Evolutionary conservation across 2,329 filamentous ascomycete species (phyloP), one percentile per base, ranked within the genome.

Genomic region (Verticillium zaregamsianum): DNA sequence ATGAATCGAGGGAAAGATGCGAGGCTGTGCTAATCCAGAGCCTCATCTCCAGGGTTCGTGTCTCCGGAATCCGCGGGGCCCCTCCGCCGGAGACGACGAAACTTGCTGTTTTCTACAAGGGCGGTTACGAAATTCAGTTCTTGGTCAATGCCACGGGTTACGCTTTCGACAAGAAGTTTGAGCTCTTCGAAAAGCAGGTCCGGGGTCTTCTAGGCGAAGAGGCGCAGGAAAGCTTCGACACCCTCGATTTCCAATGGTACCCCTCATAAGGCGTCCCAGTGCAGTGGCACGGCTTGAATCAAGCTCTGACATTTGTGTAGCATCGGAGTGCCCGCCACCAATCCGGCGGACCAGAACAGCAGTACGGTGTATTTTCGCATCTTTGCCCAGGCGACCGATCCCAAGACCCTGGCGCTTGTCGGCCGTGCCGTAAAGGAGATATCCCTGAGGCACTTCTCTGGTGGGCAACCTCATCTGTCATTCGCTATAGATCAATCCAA

Each of bases 181-280:
- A 80, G 54, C 68, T 84, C 0, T 71, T 79, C 35, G 81, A 85
- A 65, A 73, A 69, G 7, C 82, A 84, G 69, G 64, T 84, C 14
- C 73, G 76, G 1, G 71, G 73, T 59, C 75, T 75, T 3, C 70
- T 84, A 11, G 66, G 74, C 20, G 69, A 77, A 32, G 73, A 72
- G 2, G 70, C 75, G 5, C 59, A 72, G 25, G 71, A 78, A 28
- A 69, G 76, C 33, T 74, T 83, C 52, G 78, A 83, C 59, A 68
- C 80, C 2, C 71, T 85, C 17, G 81, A 84, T 45, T 84, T 85
- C 58, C 82, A 85, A 67, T 69, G 78, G 77, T n/a, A 71, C 73
- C 6, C 12, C 3, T 23, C 14, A 11, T 14, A 7, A 11, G 9
- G 3, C 33, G 33, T 14, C 33, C 33, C 3, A 7, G 8, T 11